Percentiles rank a stretch among this genome's conserved stretches.
phyloP scores from a whole-genome alignment of 495 filamentous ascomycete genomes.

The Penicillium egyptiacum region DNA sequence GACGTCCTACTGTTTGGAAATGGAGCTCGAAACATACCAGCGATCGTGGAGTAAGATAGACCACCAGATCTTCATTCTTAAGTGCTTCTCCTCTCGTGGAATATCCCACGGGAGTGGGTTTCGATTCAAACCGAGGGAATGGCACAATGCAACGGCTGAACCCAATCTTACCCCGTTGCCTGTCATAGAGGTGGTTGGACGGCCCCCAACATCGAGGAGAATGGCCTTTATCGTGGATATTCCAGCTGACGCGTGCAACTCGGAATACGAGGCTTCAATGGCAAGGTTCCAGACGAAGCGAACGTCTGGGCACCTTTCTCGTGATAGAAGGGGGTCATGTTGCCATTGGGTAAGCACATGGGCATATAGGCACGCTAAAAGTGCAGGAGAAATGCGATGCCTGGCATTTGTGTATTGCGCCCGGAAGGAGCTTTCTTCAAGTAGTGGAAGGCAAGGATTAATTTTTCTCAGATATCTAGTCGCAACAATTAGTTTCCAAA shows the following conservation, averaged over 20 bases:
- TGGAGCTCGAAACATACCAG: conserved; percentile 1
- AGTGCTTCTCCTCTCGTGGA: conserved; percentile 10
- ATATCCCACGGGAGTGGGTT: conserved; percentile 20
- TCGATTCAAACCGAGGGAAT: conserved; percentile 15
- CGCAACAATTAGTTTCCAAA: not conserved
- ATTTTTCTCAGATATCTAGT: conserved; percentile 13
- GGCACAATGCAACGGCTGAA: conserved; percentile 13
- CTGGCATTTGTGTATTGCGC: conserved; percentile 15
- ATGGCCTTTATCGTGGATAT: conserved; percentile 17
- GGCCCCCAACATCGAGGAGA: conserved; percentile 14
- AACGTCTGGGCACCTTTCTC: conserved; percentile 11
- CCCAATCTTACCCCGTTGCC: conserved; percentile 16
- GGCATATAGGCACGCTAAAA: conserved; percentile 13
- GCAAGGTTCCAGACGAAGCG: conserved; percentile 19
- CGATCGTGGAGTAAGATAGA: conserved; percentile 14
- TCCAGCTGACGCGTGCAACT: conserved; percentile 13
- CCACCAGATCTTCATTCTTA: conserved; percentile 19
- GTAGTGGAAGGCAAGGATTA: conserved; percentile 13
- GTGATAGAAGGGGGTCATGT: conserved; percentile 10
- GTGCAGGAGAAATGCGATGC: conserved; percentile 15
- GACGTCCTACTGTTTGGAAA: not conserved
- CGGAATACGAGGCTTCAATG: conserved; percentile 9
- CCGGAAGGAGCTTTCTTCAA: conserved; percentile 11
- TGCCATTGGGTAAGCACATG: conserved; percentile 13
- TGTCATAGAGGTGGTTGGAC: conserved; percentile 17